These are phyloP conservation scores for Monilinia laxa DNA, from an alignment of 2,329 filamentous ascomycete genomes.

Conservation along the genomic window DNA sequence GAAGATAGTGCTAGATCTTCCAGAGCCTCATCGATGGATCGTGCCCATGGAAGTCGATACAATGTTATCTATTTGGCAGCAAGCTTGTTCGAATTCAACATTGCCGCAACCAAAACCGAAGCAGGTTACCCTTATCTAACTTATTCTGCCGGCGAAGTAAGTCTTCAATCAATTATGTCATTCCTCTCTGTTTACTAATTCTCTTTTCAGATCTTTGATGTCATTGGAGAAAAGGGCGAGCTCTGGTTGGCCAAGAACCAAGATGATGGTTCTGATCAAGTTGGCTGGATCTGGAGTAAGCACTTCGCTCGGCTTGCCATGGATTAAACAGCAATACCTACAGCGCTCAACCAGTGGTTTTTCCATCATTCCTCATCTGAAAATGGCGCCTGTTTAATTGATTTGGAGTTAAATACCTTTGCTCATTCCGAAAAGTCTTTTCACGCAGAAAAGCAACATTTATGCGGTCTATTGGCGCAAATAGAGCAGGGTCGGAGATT, in stretches of 20 bases:
- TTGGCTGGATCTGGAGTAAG: conserved; percentile 99
- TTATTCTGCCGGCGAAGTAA: conserved; percentile 87
- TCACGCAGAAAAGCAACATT: conserved; percentile 8
- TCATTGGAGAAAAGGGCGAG: conserved; percentile 95
- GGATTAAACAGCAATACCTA: conserved; percentile 32
- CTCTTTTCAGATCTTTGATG: conserved; percentile 68
- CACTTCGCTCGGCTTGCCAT: conserved; percentile 71
- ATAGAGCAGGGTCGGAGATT: conserved; percentile 1
- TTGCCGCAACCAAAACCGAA: conserved; percentile 86
- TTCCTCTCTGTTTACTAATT: background rate
- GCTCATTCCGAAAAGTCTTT: background rate
- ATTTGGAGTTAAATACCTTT: conserved; percentile 8
- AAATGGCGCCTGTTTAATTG: background rate
- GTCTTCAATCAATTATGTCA: conserved; percentile 35
- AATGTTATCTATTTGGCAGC: conserved; percentile 88
- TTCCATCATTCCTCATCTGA: background rate
- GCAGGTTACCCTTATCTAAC: conserved; percentile 94
- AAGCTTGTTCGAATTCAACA: conserved; percentile 95
- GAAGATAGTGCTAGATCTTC: conserved; percentile 55
- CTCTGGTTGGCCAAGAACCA: conserved; percentile 97
- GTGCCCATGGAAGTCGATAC: conserved; percentile 54
- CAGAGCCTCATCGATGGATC: conserved; percentile 59
- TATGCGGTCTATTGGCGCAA: conserved; percentile 14
- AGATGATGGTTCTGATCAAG: conserved; percentile 73
- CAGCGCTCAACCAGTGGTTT: background rate